Conservation (phyloP, 306 rosid genomes). For the Ormosia emarginata region DNA sequence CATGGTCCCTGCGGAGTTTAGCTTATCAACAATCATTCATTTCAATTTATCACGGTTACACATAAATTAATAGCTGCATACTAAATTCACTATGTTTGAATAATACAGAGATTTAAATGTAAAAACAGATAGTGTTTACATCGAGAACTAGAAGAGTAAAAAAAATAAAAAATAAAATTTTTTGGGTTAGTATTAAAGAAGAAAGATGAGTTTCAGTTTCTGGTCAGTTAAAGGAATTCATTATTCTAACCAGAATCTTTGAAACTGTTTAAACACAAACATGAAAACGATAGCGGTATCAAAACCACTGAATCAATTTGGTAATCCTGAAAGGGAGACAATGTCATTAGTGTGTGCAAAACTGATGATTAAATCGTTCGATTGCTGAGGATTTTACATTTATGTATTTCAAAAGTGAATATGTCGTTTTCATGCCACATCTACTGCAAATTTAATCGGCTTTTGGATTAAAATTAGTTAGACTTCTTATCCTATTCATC, state of each 20-base stretch:
- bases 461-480: conserved; percentile 9
- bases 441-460: conserved; percentile 3
- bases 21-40: not conserved
- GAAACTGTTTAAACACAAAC: conserved; percentile 1
- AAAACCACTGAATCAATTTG: conserved; percentile 28
- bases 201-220: not conserved
- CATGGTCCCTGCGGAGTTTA: not conserved
- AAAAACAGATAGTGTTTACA: not conserved
- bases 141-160: not conserved
- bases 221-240: conserved; percentile 18
- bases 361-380: not conserved
- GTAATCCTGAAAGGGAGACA: conserved; percentile 25
- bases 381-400: conserved; percentile 2
- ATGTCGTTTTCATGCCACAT: conserved; percentile 30
- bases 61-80: not conserved
- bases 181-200: not conserved
- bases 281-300: conserved; percentile 34
- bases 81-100: not conserved
- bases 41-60: not conserved
- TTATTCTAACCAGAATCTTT: not conserved
- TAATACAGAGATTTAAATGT: not conserved
- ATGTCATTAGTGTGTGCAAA: conserved; percentile 1
- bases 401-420: not conserved
- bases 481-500: conserved; percentile 14
- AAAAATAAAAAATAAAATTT: no score